Conservation (phyloP, 139 green algal genomes). For the Micractinium conductrix region DNA sequence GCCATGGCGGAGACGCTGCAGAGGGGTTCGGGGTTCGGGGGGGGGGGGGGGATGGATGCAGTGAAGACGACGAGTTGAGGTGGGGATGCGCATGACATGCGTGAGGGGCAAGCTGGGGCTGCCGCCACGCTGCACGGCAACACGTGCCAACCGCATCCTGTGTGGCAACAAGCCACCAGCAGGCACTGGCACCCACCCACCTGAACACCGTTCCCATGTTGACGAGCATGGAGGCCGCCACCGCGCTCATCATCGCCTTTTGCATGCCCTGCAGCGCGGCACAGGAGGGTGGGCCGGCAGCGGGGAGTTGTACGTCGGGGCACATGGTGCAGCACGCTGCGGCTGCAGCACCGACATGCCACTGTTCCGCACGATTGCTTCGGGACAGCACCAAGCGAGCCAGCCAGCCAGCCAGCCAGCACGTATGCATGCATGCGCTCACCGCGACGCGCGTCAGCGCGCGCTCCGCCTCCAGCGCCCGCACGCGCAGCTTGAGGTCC, state of each 20-base stretch:
- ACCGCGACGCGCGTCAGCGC: conserved; percentile 85
- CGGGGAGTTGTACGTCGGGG: not conserved
- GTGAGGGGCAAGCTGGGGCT: not conserved
- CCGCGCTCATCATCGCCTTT: conserved; percentile 63
- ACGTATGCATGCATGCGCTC: conserved; percentile 1
- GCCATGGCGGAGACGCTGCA: conserved; percentile 42
- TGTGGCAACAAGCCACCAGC: not conserved
- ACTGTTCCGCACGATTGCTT: no score
- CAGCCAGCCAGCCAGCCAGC: not conserved
- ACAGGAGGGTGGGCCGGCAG: not conserved
- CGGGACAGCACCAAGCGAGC: no score
- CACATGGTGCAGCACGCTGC: not conserved
- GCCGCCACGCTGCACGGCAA: no score
- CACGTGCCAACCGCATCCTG: not conserved
- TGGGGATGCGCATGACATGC: conserved; percentile 18
- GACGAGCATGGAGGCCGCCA: conserved; percentile 85
- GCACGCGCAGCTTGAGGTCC: conserved; percentile 96
- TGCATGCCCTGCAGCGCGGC: conserved; percentile 65
- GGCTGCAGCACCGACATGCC: not conserved
- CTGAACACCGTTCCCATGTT: conserved; percentile 95
- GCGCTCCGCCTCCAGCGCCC: conserved; percentile 95
- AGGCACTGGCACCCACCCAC: not conserved
- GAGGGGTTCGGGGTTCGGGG: no score
- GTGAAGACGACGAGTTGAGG: not conserved
- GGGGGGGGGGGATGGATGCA: not conserved